Base-by-base conservation (phyloP, 176 grass and related monocot genomes). In the Puccinellia tenuiflora region DNA sequence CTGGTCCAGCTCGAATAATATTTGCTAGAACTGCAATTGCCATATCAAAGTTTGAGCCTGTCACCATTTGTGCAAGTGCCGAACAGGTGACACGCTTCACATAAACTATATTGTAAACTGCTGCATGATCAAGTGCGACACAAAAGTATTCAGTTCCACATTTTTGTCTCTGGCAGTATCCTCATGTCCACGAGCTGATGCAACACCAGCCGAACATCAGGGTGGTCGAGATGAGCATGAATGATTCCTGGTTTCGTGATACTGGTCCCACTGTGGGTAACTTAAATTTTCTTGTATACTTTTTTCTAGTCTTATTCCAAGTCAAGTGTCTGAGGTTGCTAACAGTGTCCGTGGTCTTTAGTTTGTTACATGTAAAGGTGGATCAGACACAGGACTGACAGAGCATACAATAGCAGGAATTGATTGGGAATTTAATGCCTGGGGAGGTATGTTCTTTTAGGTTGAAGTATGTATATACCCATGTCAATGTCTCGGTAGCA, bases 141-240 rank as follows among this genome's bases (percentile, higher is more conserved):
- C 39, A 40, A 21, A 22, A 3, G 16, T 50, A 79, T 53, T 81
- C 67, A 68, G 3, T 80, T 40, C 46, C 7, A 39, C 0, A 16
- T 42, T 76, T 85, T 72, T 62, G 17, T 68, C 10, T 61, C 34
- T 76, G 47, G 31, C 68, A 95, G 92, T 98, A 91, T 24, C 81
- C 83, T 29, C 69, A 85, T 61, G 96, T 88, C 28, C 80, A 86
- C 45, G 64, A 81, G 66, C 59, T 91, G 60, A 87, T 98, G 85
- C 61, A 69, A 61, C 76, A 80, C 62, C 76, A 95, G 13, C n/a
- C 55, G 28, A 93, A 89, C 79, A 87, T 98, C 75, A 91, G 96
- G 77, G 92, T 98, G 61, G 88, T 98, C 18, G 96, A 98, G 85
- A 98, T 98, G 92, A 95, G 88, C 85, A 93, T 93, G 90, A 95